Base-by-base conservation (phyloP, 208 protist species). In the Acanthamoeba sp. region DNA sequence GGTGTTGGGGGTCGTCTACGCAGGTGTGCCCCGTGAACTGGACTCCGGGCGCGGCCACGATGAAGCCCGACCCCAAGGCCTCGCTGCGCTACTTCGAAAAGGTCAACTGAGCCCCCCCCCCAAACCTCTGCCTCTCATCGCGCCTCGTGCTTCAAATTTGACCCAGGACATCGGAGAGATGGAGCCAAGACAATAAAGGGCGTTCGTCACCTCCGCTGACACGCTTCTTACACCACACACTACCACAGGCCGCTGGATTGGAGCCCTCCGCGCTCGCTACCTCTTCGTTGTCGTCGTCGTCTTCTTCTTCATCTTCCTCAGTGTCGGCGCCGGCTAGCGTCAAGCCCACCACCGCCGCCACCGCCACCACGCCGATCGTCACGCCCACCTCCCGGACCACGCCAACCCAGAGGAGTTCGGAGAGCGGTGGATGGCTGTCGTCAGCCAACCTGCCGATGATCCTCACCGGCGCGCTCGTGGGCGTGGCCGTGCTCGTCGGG, bases 1-100 rank as follows among this genome's bases (percentile, higher is more conserved):
- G 22, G 2, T 22, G 55, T 59, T 22, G 55, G n/a, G 59, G 27
- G 18, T 32, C 20, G 6, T 24, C 7, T 69, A 2, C n/a, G n/a
- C 98, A 99, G 96, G 98, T 99, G 82, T 99, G 98, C 96, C 98
- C 98, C 36, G 98, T 98, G 14, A 98, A 98, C 97, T 99, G 98
- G 98, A 98, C 97, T 94, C 97, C 98, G 24, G 98, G 98, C 50
- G 78, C 32, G 42, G 95, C 96, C 55, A 98, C 98, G 24, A 99
- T 99, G 96, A 99, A 98, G 95, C 95, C 98, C 48, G 97, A 99
- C 95, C 97, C 98, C 66, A 98, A 98, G 95, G 97, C 45, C 71
- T 87, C 66, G 48, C 42, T 57, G 27, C 9, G 27, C 50, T 94
- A 94, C 69, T 94, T 94, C 50, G 91, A 94, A 38, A 87, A 82